Base-by-base conservation (phyloP, 1,139 yeast species). In the Zygotorulaspora mrakii region DNA sequence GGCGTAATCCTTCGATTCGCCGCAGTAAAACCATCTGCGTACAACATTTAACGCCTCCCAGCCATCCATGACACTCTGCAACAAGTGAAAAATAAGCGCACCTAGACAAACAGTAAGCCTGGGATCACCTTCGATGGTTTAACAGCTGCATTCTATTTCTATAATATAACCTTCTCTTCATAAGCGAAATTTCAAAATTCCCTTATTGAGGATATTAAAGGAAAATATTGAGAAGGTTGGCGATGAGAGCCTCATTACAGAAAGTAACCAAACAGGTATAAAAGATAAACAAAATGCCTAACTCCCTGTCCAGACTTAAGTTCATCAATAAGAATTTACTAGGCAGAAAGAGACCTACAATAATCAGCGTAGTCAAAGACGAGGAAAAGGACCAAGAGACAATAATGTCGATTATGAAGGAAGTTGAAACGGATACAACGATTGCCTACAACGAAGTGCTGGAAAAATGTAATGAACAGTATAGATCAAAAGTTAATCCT, bases 371-470 rank as follows among this genome's bases (percentile, higher is more conserved):
- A 11, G 31, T 52, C 12, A 40, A 46, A 5, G 37, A 37, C n/a
- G 47, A 45, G 28, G 38, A 32, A 17, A 47, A 37, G 22, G 39
- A 36, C 8, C 22, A 6, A 20, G 40, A 41, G 27, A 45, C 49
- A 24, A 40, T 50, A 14, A 42, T 42, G 37, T 42, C 46, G 9
- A 40, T 45, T 25, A 54, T 46, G 48, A 52, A 55, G 17, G 62
- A 57, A 36, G 33, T 63, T 5, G 55, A 58, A 31, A 66, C 70
- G 4, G 69, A 60, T 12, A 73, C 79, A 2, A 62, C 69, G 0
- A 56, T 52, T 7, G 61, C 61, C 4, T 80, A 77, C 48, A 47
- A 54, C 5, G 71, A 69, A 17, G 69, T 71, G 2, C 74, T 74
- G 43, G 52, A 59, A 1, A 45, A 49, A 8, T 65, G 77, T 32